These are phyloP conservation scores for Colletotrichum brevisporum DNA, from an alignment of 2,329 filamentous ascomycete genomes.

Conservation along the genomic window DNA sequence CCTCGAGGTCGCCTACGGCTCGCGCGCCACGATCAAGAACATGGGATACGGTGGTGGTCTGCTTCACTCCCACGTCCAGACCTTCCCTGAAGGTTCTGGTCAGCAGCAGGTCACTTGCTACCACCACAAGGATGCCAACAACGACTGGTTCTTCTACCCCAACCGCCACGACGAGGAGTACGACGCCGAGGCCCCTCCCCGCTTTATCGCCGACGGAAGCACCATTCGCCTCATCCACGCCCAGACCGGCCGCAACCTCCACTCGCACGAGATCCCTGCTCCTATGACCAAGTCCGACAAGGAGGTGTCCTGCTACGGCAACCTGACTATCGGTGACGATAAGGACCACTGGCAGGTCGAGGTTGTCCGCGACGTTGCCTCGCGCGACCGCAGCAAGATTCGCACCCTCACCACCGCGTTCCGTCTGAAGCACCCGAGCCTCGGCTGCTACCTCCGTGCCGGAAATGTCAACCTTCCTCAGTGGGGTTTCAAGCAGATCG, in stretches of 20 bases:
- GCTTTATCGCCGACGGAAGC: constrained; percentile 84
- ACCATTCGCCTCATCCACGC: constrained; percentile 91
- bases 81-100: constrained; percentile 90
- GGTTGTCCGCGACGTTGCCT: constrained; percentile 90
- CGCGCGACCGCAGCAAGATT: constrained; percentile 85
- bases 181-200: constrained; percentile 76
- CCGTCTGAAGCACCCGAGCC: constrained; percentile 83
- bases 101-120: constrained; percentile 99
- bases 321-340: constrained; percentile 93
- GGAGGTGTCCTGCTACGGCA: constrained; percentile 97
- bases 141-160: constrained; percentile 99
- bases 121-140: constrained; percentile 99
- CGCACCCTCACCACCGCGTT: constrained; percentile 95
- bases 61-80: constrained; percentile 96
- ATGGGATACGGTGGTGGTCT: constrained; percentile 99
- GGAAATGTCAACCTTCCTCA: constrained; percentile 97
- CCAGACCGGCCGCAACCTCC: constrained; percentile 95
- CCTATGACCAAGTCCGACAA: constrained; percentile 90
- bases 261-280: constrained; percentile 91
- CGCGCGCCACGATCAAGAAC: constrained; percentile 94
- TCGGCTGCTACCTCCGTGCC: constrained; percentile 94
- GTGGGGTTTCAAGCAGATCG: constrained; percentile 99
- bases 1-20: constrained; percentile 90
- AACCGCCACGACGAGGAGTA: constrained; percentile 84
- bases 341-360: constrained; percentile 99